phyloP scores from a whole-genome alignment of 176 grass and related monocot species.

The Puya raimondii region DNA sequence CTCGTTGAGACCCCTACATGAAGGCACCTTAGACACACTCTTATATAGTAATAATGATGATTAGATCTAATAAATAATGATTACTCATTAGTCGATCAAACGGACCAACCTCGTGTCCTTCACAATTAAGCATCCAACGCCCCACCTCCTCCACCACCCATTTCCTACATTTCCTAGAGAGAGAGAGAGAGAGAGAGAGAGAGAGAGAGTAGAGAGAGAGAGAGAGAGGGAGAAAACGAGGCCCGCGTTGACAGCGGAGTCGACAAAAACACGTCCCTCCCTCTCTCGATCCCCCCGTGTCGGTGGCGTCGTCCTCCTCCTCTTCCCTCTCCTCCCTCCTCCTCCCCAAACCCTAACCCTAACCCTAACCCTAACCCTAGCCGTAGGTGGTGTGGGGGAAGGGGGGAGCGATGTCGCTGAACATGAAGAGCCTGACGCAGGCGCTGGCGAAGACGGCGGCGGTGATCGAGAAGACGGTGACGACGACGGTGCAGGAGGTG shows the following conservation, averaged over 20 bases:
- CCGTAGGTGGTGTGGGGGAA: too few species aligned
- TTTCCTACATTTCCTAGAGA: background rate
- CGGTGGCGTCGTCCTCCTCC: background rate
- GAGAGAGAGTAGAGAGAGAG: background rate
- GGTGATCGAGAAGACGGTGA: conserved; percentile 94
- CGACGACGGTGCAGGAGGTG: conserved; percentile 97
- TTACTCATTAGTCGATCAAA: background rate
- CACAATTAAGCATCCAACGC: background rate
- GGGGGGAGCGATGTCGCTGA: conserved; percentile 55
- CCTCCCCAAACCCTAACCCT: too few species aligned
- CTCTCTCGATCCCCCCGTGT: background rate
- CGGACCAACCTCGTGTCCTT: background rate
- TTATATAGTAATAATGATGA: too few species aligned
- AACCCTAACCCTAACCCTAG: too few species aligned
- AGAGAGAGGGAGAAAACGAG: background rate
- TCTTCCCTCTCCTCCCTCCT: too few species aligned
- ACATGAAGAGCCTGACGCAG: conserved; percentile 88
- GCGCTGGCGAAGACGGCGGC: conserved; percentile 93
- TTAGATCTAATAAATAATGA: too few species aligned
- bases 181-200: background rate
- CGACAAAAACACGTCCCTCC: background rate
- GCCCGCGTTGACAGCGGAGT: background rate
- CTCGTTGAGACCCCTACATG: too few species aligned
- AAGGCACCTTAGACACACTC: too few species aligned
- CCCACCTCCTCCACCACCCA: background rate